Evolutionary conservation across 345 rosid genomes (phyloP), one percentile per base, ranked within the genome.

Genomic region (Cardamine chenopodiifolia): DNA sequence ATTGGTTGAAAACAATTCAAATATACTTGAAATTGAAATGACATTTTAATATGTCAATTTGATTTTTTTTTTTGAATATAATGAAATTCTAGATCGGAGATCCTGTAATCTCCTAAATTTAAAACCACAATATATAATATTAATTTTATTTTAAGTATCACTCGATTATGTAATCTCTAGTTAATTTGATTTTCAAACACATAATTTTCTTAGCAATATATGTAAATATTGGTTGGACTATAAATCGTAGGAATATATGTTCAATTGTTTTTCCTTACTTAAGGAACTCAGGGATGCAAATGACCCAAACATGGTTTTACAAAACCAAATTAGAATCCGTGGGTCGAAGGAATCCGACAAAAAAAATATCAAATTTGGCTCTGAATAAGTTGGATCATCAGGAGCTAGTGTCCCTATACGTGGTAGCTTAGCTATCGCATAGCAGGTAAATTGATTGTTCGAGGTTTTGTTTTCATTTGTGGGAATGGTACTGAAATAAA

Each of bases 231-330:
- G 3, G 5, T 37, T 35, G 5, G 14, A 35, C 40, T 37, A 37
- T 37, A 37, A 11, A 37, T 37, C 40, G 10, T 37, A 11, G 42
- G 1, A 37, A 12, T 11, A 37, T 3, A 37, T 37, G 29, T 31
- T 19, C 4, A 48, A 18, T 26, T 44, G 11, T 62, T 18, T 60
- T 48, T 31, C 22, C 45, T 40, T 52, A 7, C 26, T 28, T 54
- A 4, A 28, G 52, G 56, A 50, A 18, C 14, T 56, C 4, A n/a
- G 55, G 35, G 26, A 60, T 48, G 75, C 39, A 71, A 26, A 35
- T 35, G 68, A 55, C 35, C 18, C 18, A 48, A 73, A 55, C 70
- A 42, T 54, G 56, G 77, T 66, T 74, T 74, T 65, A 15, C 19
- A 22, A 65, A 18, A 62, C 52, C 70, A 29, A 39, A 52, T 10